Conservation (phyloP, 768 basidiomycete species). For the Cystofilobasidium ferigula region DNA sequence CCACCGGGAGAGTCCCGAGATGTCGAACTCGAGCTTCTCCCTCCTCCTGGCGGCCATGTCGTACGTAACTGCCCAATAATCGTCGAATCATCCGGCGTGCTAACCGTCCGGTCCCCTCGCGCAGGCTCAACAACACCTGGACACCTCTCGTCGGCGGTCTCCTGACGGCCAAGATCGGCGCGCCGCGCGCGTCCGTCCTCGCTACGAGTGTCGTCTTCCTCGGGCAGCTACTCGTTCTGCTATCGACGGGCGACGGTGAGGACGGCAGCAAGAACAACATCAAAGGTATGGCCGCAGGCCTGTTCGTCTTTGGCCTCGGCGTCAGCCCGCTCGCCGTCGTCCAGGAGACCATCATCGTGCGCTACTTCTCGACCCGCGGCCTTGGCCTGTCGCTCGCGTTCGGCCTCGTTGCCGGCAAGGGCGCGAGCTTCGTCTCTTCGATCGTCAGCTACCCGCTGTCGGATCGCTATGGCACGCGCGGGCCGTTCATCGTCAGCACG, state of each 20-base stretch:
- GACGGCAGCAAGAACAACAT: slow-evolving; percentile 44
- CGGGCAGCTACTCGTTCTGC: slow-evolving; percentile 58
- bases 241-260: slow-evolving; percentile 44
- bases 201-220: slow-evolving; percentile 63
- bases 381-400: slow-evolving; percentile 66
- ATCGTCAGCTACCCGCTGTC: slow-evolving; percentile 67
- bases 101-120: not conserved
- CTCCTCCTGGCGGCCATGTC: slow-evolving; percentile 65
- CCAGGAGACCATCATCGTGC: slow-evolving; percentile 49
- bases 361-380: slow-evolving; percentile 60
- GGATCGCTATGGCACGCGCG: slow-evolving; percentile 53
- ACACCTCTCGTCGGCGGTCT: slow-evolving; percentile 70
- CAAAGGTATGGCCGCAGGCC: slow-evolving; percentile 60
- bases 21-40: slow-evolving; percentile 65
- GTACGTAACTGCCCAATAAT: slow-evolving; percentile 8
- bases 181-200: slow-evolving; percentile 57
- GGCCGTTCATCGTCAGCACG: slow-evolving; percentile 63
- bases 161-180: slow-evolving; percentile 53
- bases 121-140: slow-evolving; percentile 56
- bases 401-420: slow-evolving; percentile 73
- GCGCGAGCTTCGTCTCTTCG: slow-evolving; percentile 62
- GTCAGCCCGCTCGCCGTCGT: slow-evolving; percentile 69
- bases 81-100: not conserved
- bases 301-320: slow-evolving; percentile 70
- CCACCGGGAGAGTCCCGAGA: slow-evolving; percentile 57